Evolutionary conservation across 164 flowering plant genomes (phyloP).

Genomic region (Tetracentron sinense): DNA sequence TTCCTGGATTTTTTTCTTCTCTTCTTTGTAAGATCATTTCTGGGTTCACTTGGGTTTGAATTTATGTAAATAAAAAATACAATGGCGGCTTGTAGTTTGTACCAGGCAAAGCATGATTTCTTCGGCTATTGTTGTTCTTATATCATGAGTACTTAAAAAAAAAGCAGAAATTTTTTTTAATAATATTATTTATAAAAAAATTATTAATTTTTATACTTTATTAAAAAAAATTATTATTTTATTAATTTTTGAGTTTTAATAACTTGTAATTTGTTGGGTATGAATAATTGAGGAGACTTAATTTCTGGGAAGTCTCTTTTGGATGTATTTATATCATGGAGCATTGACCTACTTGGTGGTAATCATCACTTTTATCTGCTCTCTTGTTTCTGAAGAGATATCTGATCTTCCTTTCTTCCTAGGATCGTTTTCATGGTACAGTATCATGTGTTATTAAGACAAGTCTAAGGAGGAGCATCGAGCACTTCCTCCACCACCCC

Average conservation of each 20-base stretch:
- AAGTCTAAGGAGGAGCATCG: neutral
- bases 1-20: neutral
- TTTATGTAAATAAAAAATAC: neutral
- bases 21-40: neutral
- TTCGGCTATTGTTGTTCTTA: conserved; percentile 5
- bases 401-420: conserved; percentile 24
- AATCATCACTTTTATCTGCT: no score
- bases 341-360: conserved; percentile 39
- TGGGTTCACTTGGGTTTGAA: neutral
- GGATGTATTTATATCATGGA: conserved; percentile 30
- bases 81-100: conserved; percentile 37
- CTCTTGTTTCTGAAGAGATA: neutral
- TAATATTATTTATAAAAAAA: neutral
- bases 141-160: conserved; percentile 6
- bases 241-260: neutral
- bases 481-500: conserved; percentile 3
- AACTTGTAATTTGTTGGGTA: conserved; percentile 8
- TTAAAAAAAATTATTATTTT: neutral
- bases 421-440: conserved; percentile 28
- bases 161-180: conserved; percentile 4
- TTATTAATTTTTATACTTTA: neutral
- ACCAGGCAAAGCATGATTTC: conserved; percentile 21
- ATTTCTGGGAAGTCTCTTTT: conserved; percentile 35
- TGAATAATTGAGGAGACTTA: conserved; percentile 40
- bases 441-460: conserved; percentile 21